Conservation (phyloP, 129 eudicot genomes). For the Flaveria bidentis region DNA sequence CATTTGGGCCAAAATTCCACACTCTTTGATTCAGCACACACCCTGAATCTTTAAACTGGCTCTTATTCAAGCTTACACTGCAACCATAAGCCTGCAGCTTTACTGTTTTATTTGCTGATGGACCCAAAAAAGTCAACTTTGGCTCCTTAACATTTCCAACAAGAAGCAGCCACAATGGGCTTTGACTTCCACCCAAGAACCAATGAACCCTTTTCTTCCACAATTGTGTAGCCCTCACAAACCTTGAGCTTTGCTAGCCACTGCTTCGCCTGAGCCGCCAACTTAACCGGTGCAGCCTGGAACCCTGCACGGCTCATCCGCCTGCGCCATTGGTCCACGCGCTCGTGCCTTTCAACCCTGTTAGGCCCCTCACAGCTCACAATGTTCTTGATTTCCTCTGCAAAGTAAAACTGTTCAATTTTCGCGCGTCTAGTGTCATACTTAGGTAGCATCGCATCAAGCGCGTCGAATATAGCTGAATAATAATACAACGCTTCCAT, state of each 20-base stretch:
- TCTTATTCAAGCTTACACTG: conserved; percentile 29
- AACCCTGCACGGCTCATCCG: conserved; percentile 65
- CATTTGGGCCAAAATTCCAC: not conserved
- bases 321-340: conserved; percentile 59
- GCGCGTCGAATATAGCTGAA: conserved; percentile 57
- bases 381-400: conserved; percentile 57
- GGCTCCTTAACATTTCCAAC: conserved; percentile 46
- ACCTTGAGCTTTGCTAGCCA: conserved; percentile 42
- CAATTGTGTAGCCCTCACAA: conserved; percentile 52
- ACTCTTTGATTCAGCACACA: not conserved
- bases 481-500: conserved; percentile 57
- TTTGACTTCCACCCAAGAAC: conserved; percentile 60
- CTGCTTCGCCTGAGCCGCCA: conserved; percentile 39
- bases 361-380: conserved; percentile 55
- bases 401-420: conserved; percentile 56
- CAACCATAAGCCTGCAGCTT: conserved; percentile 25
- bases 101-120: conserved; percentile 30
- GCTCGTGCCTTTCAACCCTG: conserved; percentile 57
- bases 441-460: conserved; percentile 56
- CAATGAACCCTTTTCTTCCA: conserved; percentile 57
- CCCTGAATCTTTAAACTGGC: not conserved
- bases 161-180: conserved; percentile 56
- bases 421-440: conserved; percentile 54
- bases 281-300: conserved; percentile 42
- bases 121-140: not conserved